These are phyloP conservation scores for Filosporella fistucella DNA, from an alignment of 495 filamentous ascomycete genomes.

Conservation along the genomic window DNA sequence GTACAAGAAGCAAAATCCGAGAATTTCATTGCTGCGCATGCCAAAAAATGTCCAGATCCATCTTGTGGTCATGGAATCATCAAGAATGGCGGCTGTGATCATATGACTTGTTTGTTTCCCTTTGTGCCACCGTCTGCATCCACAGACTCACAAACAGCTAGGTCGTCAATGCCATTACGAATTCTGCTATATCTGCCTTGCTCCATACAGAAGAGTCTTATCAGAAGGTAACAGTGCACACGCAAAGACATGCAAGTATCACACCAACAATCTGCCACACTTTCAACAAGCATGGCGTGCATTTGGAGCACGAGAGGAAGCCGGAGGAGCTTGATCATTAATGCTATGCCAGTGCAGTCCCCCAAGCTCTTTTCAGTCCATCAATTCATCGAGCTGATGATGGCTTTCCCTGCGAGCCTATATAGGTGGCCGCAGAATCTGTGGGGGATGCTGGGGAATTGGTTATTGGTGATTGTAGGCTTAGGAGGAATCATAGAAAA, in stretches of 20 bases:
- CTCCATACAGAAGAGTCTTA: background rate
- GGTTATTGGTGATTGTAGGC: too few species aligned
- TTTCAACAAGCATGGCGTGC: too few species aligned
- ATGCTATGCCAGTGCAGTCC: too few species aligned
- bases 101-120: constrained; percentile 18
- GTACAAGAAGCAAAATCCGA: constrained; percentile 2
- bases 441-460: too few species aligned
- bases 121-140: background rate
- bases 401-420: too few species aligned
- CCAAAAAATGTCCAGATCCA: constrained; percentile 9
- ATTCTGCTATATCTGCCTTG: constrained; percentile 12
- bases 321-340: too few species aligned
- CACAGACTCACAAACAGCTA: background rate
- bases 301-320: too few species aligned
- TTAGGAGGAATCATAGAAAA: too few species aligned
- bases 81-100: constrained; percentile 21
- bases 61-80: constrained; percentile 4
- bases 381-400: too few species aligned
- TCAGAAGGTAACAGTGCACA: constrained; percentile 5
- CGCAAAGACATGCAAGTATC: constrained; percentile 7
- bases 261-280: constrained; percentile 4
- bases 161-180: background rate
- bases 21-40: background rate
- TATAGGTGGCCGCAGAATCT: too few species aligned
- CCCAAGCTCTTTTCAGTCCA: too few species aligned